Conservation (phyloP, 2,329 filamentous ascomycete genomes). For the Colletotrichum navitas region DNA sequence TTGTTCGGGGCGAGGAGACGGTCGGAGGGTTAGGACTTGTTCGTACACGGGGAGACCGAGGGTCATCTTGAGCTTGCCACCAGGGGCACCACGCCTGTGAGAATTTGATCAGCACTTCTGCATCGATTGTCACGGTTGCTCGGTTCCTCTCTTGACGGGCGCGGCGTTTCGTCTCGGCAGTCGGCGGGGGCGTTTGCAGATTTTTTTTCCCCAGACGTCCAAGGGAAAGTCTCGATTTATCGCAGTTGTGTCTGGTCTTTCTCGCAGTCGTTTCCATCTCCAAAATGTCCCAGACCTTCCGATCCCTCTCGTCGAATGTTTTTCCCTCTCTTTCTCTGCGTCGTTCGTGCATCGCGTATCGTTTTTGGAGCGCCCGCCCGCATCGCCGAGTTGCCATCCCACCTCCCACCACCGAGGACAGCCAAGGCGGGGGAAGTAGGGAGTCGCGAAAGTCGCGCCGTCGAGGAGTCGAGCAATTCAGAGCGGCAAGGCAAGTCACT, state of each 20-base stretch:
- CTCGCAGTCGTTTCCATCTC: constrained; percentile 1
- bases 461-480: constrained; percentile 18
- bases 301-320: not conserved
- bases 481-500: constrained; percentile 52
- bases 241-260: not conserved
- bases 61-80: constrained; percentile 99
- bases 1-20: constrained; percentile 5
- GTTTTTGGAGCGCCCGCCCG: constrained; percentile 33
- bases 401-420: constrained; percentile 41
- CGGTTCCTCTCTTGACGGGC: constrained; percentile 17
- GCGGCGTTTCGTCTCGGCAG: constrained; percentile 23
- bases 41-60: constrained; percentile 99
- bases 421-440: constrained; percentile 37
- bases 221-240: not conserved
- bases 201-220: not conserved
- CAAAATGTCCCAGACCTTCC: not conserved
- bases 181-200: constrained; percentile 23
- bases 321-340: constrained; percentile 32
- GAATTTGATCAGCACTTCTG: constrained; percentile 50
- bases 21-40: constrained; percentile 27
- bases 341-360: constrained; percentile 20
- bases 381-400: constrained; percentile 26
- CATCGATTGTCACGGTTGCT: constrained; percentile 30
- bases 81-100: constrained; percentile 85
- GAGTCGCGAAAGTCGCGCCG: not conserved